phyloP scores from a whole-genome alignment of 1,139 yeast species.

The Lodderomyces pseudojiufengensis region DNA sequence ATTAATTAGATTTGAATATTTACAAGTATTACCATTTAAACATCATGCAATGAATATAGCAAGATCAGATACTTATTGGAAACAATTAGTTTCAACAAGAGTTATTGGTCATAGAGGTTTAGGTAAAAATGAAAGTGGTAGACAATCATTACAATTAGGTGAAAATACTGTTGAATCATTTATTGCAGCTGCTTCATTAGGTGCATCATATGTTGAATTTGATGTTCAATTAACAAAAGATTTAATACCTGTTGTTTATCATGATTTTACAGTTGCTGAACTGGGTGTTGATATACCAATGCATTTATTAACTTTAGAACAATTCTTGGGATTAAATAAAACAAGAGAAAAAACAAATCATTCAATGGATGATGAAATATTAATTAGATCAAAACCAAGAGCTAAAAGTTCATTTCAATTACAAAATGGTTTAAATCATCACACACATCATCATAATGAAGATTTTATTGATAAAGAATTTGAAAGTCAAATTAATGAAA shows the following conservation, averaged over 20 bases:
- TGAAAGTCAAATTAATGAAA: constrained; percentile 45
- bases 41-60: constrained; percentile 69
- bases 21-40: constrained; percentile 67
- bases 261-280: constrained; percentile 92
- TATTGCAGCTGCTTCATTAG: constrained; percentile 94
- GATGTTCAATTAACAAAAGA: constrained; percentile 98
- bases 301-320: constrained; percentile 89
- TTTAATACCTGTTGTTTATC: constrained; percentile 87
- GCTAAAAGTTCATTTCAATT: constrained; percentile 40
- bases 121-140: constrained; percentile 74
- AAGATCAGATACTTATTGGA: constrained; percentile 87
- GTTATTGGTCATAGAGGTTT: constrained; percentile 97
- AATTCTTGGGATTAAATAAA: constrained; percentile 65
- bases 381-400: constrained; percentile 37
- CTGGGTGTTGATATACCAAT: constrained; percentile 96
- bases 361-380: constrained; percentile 38
- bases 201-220: constrained; percentile 90
- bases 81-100: constrained; percentile 79
- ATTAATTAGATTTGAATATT: constrained; percentile 67
- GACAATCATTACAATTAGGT: constrained; percentile 84
- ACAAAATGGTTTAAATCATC: constrained; percentile 15
- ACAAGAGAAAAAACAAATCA: constrained; percentile 15
- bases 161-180: constrained; percentile 95
- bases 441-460: too few relatives aligned
- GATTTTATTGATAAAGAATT: constrained; percentile 38